Evolutionary conservation across 768 basidiomycete species (phyloP).

Genomic region (Panus rudis): DNA sequence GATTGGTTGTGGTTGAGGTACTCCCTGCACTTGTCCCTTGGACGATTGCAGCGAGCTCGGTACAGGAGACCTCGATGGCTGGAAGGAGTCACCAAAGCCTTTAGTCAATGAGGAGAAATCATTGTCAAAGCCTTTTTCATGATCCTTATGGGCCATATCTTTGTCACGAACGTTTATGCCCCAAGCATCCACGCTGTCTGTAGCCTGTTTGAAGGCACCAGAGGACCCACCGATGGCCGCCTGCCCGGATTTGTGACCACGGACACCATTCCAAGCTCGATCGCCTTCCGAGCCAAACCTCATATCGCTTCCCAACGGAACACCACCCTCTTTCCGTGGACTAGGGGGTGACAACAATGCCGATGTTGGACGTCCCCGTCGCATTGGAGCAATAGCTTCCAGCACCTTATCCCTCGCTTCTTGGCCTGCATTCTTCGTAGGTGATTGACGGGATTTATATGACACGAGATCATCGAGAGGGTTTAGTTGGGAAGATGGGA

Average conservation of each 20-base stretch:
- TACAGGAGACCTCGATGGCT: constrained; percentile 19
- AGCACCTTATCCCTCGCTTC: constrained; percentile 73
- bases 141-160: constrained; percentile 7
- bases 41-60: too few relatives aligned
- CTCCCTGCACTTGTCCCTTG: too few relatives aligned
- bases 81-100: constrained; percentile 60
- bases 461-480: constrained; percentile 34
- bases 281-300: constrained; percentile 26
- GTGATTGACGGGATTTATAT: constrained; percentile 25
- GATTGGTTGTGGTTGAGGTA: constrained; percentile 10
- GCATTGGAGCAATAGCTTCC: constrained; percentile 75
- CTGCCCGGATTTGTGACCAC: constrained; percentile 22
- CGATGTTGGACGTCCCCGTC: constrained; percentile 53
- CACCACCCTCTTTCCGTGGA: constrained; percentile 14
- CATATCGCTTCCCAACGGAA: constrained; percentile 13
- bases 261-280: constrained; percentile 17
- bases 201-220: constrained; percentile 7
- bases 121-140: constrained; percentile 15
- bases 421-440: constrained; percentile 42
- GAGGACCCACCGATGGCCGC: constrained; percentile 11
- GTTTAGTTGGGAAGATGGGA: constrained; percentile 8
- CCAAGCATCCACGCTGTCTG: constrained; percentile 28
- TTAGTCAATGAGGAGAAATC: constrained; percentile 18
- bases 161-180: constrained; percentile 11
- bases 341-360: constrained; percentile 17